Conservation (phyloP, 2,329 filamentous ascomycete species). For the Monilinia fructicola region DNA sequence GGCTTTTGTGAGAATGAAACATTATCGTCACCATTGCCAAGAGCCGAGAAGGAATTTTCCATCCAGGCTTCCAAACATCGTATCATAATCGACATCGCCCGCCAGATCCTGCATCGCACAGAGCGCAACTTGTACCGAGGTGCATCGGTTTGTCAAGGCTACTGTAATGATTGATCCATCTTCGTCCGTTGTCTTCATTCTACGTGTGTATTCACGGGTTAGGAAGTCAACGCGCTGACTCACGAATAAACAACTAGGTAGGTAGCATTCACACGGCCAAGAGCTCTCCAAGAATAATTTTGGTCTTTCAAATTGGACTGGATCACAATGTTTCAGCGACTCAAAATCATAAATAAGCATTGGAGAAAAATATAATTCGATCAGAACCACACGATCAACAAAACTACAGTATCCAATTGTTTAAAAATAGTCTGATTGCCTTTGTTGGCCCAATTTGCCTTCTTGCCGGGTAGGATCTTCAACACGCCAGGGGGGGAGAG, state of each 20-base stretch:
- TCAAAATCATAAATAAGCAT: no score
- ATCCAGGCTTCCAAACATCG: slow-evolving; percentile 10
- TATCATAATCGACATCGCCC: slow-evolving; percentile 5
- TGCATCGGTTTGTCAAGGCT: background rate
- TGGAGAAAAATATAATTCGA: no score
- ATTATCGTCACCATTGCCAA: slow-evolving; percentile 8
- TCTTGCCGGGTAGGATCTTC: slow-evolving; percentile 11
- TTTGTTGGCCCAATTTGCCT: background rate
- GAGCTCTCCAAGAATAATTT: no score
- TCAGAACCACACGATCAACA: no score
- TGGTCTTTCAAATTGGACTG: no score
- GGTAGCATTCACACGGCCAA: background rate
- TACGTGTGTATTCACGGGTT: background rate
- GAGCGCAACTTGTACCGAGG: slow-evolving; percentile 10
- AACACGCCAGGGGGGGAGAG: background rate
- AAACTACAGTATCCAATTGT: no score
- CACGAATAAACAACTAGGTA: background rate
- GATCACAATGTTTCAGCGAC: no score
- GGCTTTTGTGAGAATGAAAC: background rate
- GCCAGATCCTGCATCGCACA: background rate
- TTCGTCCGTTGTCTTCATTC: background rate
- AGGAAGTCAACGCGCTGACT: slow-evolving; percentile 12
- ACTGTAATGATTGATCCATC: background rate
- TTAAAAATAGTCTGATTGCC: no score
- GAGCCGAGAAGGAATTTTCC: slow-evolving; percentile 8